A percentile compares a stretch with the other conserved stretches of the same genome.
Evolutionary conservation across 2,329 filamentous ascomycete genomes (phyloP).

Genomic region (Sphaceloma murrayae): DNA sequence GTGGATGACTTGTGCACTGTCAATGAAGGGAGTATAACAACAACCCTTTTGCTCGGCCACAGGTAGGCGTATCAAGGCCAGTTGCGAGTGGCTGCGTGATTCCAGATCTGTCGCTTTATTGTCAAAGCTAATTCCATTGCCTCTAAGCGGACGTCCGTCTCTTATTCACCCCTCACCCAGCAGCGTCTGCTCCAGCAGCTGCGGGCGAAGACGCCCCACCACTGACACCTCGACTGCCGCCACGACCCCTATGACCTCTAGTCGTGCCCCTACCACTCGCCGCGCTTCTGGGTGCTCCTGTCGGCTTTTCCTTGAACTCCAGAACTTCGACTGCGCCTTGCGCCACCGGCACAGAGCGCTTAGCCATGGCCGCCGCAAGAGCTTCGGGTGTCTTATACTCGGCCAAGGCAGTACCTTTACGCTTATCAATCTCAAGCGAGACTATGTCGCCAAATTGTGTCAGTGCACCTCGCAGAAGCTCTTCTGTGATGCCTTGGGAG

Average conservation of each 20-base stretch:
- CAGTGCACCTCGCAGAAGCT: constrained; percentile 65
- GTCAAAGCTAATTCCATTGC: too few relatives aligned
- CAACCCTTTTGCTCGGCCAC: too few relatives aligned
- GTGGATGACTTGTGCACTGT: not conserved
- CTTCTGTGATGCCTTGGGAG: constrained; percentile 83
- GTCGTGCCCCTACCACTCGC: constrained; percentile 18
- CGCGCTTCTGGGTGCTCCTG: constrained; percentile 19
- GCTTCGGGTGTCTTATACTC: constrained; percentile 68
- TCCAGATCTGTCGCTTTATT: too few relatives aligned
- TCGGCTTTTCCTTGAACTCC: constrained; percentile 56
- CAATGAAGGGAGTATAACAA: not conserved
- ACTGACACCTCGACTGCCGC: constrained; percentile 17
- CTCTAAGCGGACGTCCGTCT: constrained; percentile 22
- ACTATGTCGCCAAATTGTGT: constrained; percentile 62
- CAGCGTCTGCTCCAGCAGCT: constrained; percentile 1
- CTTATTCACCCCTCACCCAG: constrained; percentile 21
- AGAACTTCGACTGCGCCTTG: constrained; percentile 80
- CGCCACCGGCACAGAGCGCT: constrained; percentile 71
- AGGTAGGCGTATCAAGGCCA: too few relatives aligned
- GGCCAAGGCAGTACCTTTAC: constrained; percentile 89
- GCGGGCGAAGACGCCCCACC: constrained; percentile 17
- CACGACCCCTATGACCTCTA: constrained; percentile 17
- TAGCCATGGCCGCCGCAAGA: constrained; percentile 68
- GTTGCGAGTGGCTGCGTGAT: too few relatives aligned
- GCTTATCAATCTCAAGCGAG: constrained; percentile 84